Conservation (phyloP, 108 stramenopile species). For the Aurantiochytrium sp. region DNA sequence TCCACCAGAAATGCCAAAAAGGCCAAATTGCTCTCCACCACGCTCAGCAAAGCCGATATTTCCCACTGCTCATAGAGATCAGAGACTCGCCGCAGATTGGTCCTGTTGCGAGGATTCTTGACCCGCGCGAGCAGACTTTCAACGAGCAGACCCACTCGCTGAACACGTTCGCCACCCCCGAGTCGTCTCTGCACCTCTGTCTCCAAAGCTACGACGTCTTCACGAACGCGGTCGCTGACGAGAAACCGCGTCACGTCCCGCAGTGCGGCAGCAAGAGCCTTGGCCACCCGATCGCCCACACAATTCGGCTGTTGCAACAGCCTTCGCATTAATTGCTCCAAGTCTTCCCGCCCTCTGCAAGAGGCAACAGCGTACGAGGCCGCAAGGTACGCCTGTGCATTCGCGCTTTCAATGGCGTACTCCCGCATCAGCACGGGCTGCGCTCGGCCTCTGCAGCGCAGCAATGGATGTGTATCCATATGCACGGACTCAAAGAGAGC, state of each 20-base stretch:
- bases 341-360: not conserved
- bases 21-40: not conserved
- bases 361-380: not conserved
- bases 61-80: not conserved
- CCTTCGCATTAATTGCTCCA: not conserved
- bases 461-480: not conserved
- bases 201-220: not conserved
- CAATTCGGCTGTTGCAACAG: not conserved
- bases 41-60: not conserved
- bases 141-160: not conserved
- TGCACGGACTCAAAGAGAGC: not conserved
- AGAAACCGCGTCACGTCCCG: not conserved
- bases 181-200: not conserved
- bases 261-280: no score
- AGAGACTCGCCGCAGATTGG: not conserved
- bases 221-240: not conserved
- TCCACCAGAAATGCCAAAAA: not conserved
- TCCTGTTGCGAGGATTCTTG: not conserved
- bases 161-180: not conserved
- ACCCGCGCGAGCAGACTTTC: not conserved
- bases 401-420: not conserved
- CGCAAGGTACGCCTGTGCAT: not conserved
- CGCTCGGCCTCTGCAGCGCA: not conserved
- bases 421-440: not conserved
- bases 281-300: not conserved